These are phyloP conservation scores for Aristolochia contorta DNA, from an alignment of 164 flowering plant genomes.

Conservation along the genomic window DNA sequence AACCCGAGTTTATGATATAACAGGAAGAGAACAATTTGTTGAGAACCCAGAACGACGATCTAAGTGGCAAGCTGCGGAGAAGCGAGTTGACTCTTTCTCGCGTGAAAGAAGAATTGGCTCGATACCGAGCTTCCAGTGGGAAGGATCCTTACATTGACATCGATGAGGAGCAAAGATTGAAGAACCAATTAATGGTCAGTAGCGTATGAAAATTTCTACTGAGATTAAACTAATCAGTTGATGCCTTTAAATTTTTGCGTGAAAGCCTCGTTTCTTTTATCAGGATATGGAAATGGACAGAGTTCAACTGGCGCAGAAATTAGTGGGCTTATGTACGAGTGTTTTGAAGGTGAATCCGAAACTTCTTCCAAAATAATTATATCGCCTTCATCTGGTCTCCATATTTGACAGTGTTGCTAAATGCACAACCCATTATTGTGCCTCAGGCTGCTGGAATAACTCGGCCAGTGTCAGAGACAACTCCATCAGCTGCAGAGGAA, in stretches of 20 bases:
- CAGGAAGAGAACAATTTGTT: conserved; percentile 87
- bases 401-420: background rate
- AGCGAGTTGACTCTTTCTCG: conserved; percentile 49
- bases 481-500: conserved; percentile 56
- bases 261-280: background rate
- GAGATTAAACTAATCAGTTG: no score
- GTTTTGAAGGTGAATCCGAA: conserved; percentile 52
- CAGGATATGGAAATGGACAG: conserved; percentile 84
- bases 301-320: conserved; percentile 63
- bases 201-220: background rate
- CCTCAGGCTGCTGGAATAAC: conserved; percentile 73
- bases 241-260: background rate
- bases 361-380: background rate
- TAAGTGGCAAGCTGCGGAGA: conserved; percentile 41
- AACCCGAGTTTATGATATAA: background rate
- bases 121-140: conserved; percentile 48
- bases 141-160: conserved; percentile 34
- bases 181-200: conserved; percentile 59
- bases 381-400: background rate
- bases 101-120: conserved; percentile 67
- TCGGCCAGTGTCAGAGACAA: conserved; percentile 35
- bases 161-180: conserved; percentile 51
- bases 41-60: conserved; percentile 65
- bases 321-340: conserved; percentile 60
- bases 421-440: background rate